Base-by-base conservation (phyloP, 202 grass and related monocot genomes). In the Setaria viridis region DNA sequence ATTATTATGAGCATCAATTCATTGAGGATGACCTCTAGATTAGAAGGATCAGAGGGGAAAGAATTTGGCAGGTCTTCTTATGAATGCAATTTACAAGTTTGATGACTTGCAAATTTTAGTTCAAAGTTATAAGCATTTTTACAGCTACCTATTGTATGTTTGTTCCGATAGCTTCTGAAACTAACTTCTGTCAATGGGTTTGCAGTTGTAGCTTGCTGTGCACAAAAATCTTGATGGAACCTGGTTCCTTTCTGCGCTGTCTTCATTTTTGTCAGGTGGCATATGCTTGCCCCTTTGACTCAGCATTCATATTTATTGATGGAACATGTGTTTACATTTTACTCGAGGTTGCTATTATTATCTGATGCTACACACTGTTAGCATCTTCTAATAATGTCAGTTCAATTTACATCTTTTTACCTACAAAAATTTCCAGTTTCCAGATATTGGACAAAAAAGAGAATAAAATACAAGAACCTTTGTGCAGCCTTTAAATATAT, bases 331-430 rank as follows among this genome's bases (percentile, higher is more conserved):
- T 55, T 25, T 34, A 70, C 53, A 47, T 25, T 25, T 25, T 25
- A 25, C 25, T 25, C 65, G 8, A 78, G 54, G 32, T 76, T 82
- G 20, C 45, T 30, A 62, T 30, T 65, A 17, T 62, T 48, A 62
- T 9, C 34, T 19, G 17, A 8, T 0, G 2, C 50, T 53, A 5
- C 3, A 53, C 50, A 10, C 30, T 32, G 67, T 57, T 32, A 48
- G 67, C 20, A 59, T 69, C 29, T 75, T 33, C 4, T 80, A 33
- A 33, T 11, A 35, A 5, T 63, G 32, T 69, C 32, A 70, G 17
- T 81, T 70, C 71, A 77, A 29, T 47, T 63, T 25, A 75, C 70
- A 63, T 84, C 53, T 20, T 80, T 80, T 68, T 43, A 62, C n/a
- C 72, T 10, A 62, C 11, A 0, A 53, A 7, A 62, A 25, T 41